Base-by-base conservation (phyloP, 768 basidiomycete genomes). In the Leccinum uliginosum region DNA sequence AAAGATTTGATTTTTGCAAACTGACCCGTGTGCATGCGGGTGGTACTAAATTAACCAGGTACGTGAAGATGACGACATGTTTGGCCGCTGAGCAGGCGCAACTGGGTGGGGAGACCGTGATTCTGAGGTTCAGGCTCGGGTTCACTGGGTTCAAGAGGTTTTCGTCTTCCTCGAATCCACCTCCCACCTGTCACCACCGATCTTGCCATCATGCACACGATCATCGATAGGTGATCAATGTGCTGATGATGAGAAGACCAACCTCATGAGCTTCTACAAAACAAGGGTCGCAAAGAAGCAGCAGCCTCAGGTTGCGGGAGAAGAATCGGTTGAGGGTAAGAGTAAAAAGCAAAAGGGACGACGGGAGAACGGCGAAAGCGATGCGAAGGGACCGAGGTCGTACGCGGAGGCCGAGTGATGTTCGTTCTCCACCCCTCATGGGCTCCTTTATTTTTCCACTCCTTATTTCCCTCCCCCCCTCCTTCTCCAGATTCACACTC, bases 1-100 rank as follows among this genome's bases (percentile, higher is more conserved):
- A 43, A 11, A 12, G 35, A 67, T 67, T 60, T 70, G 59, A 70
- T 65, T 55, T 58, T 58, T 59, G 40, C 48, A 10, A 57, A 54
- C 5, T 6, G 11, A 50, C 11, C 47, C n/a, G 40, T 17, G 40
- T 43, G 19, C 40, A 19, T 19, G 40, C 19, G 38, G 12, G 32
- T 34, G 32, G 19, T 10, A 43, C 40, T 19, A 43, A 43, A 43
- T 40, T 17, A 17, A 38, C 38, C 10, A 43, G 19, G 40, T 45
- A 45, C 44, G 44, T 45, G 44, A 45, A 24, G 44, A 45, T 45
- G 44, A 45, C 21, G 23, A 45, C 44, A 45, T 45, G 23, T 23
- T 44, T 44, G 43, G 43, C 43, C 21, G 23, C 23, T 14, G 44
- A 45, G 44, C 44, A 45, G 19, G 15, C 6, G 21, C 38, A 38